Evolutionary conservation across 2,329 filamentous ascomycete genomes (phyloP).

Genomic region (Trichoderma semiorbis): DNA sequence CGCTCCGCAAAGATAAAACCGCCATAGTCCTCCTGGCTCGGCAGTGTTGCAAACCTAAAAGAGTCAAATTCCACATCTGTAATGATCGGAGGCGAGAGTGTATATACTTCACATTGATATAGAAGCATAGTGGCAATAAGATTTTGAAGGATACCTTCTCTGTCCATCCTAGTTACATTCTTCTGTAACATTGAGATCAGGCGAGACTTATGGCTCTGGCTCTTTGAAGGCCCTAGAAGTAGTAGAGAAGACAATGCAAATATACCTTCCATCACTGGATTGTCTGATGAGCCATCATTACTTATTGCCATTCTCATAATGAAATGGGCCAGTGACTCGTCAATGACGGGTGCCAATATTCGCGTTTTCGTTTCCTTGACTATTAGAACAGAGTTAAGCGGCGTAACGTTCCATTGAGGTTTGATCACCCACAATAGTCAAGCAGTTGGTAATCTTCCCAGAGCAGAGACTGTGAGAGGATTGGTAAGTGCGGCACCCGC

Average conservation of each 20-base stretch:
- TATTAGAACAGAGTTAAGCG: neutral
- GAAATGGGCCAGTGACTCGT: conserved; percentile 14
- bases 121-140: conserved; percentile 18
- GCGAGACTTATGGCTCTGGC: neutral
- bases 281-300: neutral
- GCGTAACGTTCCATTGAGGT: neutral
- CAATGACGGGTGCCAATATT: conserved; percentile 14
- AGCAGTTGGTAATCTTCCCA: neutral
- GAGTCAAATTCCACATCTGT: neutral
- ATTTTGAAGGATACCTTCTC: conserved; percentile 12
- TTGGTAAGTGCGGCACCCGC: neutral
- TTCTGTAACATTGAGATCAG: conserved; percentile 14
- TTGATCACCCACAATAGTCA: neutral
- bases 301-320: conserved; percentile 3
- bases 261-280: conserved; percentile 6
- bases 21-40: neutral
- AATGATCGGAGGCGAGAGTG: no score
- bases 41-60: conserved; percentile 7
- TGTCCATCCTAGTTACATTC: neutral
- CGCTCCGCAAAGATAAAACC: conserved; percentile 14
- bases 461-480: neutral
- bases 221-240: conserved; percentile 1
- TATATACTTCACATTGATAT: conserved; percentile 17
- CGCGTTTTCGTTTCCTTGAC: conserved; percentile 11
- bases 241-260: conserved; percentile 3